These are phyloP conservation scores for Ceratobasidium sp. DNA, from an alignment of 1,284 basidiomycete species.

Conservation along the genomic window DNA sequence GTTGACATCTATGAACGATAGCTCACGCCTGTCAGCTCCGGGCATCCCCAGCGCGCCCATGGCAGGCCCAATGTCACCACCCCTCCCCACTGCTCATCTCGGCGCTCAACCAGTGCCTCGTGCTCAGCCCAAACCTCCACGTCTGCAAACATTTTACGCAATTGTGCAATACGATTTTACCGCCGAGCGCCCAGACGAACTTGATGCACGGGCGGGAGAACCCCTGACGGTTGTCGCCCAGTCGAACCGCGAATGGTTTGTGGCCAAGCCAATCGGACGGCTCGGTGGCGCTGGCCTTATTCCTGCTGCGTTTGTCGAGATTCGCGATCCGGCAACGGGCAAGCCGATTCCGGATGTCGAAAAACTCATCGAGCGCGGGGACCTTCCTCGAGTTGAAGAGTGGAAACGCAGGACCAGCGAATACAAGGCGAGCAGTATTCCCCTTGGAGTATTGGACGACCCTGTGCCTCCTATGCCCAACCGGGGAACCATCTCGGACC, in stretches of 20 bases:
- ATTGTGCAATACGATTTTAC: slow-evolving; percentile 94
- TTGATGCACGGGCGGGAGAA: slow-evolving; percentile 93
- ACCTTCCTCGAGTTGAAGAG: slow-evolving; percentile 93
- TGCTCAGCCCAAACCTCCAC: slow-evolving; percentile 47
- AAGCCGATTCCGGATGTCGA: slow-evolving; percentile 68
- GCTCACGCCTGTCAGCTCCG: slow-evolving; percentile 40
- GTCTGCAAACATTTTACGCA: slow-evolving; percentile 81
- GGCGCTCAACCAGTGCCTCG: slow-evolving; percentile 28
- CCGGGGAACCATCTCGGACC: slow-evolving; percentile 51
- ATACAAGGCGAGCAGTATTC: slow-evolving; percentile 96
- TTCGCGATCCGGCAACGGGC: slow-evolving; percentile 89
- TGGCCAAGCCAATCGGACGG: slow-evolving; percentile 92
- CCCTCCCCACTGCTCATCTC: slow-evolving; percentile 42
- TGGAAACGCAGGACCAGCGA: slow-evolving; percentile 96
- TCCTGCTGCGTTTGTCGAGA: slow-evolving; percentile 94
- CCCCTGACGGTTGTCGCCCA: slow-evolving; percentile 90
- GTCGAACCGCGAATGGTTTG: slow-evolving; percentile 89
- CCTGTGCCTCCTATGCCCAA: slow-evolving; percentile 48
- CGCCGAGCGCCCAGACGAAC: slow-evolving; percentile 94
- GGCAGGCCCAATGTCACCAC: slow-evolving; percentile 45
- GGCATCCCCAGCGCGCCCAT: slow-evolving; percentile 44
- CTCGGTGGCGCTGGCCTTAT: slow-evolving; percentile 96
- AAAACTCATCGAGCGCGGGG: slow-evolving; percentile 80
- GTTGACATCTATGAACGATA: slow-evolving; percentile 13
- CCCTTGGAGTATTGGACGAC: slow-evolving; percentile 88